These are phyloP conservation scores for Coemansia sp. DNA, from an alignment of 192 early-diverging fungal genomes.

Conservation along the genomic window DNA sequence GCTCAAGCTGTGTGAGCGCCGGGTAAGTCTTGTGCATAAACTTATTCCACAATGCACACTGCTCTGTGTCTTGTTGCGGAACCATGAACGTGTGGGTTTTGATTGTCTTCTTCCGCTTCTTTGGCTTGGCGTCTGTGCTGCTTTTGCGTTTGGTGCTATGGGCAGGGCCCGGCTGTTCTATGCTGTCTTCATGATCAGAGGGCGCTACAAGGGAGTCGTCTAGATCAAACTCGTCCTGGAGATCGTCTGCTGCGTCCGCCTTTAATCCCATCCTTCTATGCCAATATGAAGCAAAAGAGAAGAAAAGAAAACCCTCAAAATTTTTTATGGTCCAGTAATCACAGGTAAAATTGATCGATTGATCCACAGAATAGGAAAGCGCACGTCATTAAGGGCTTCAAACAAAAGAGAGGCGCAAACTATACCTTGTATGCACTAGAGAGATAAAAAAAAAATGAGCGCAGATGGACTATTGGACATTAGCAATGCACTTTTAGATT, in stretches of 20 bases:
- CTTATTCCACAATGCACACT: constrained; percentile 39
- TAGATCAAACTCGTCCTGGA: constrained; percentile 50
- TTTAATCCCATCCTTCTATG: constrained; percentile 13
- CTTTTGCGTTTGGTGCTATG: background rate
- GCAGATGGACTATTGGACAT: constrained; percentile 29
- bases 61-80: constrained; percentile 17
- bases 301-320: constrained; percentile 4
- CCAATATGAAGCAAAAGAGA: background rate
- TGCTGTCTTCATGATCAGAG: background rate
- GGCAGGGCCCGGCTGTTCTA: background rate
- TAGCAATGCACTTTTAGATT: constrained; percentile 36
- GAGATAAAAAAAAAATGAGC: constrained; percentile 4
- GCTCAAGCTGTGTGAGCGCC: constrained; percentile 30
- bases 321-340: background rate
- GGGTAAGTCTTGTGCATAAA: constrained; percentile 47
- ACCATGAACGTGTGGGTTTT: constrained; percentile 13
- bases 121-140: background rate
- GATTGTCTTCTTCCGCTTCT: constrained; percentile 16
- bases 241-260: constrained; percentile 25
- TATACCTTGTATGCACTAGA: background rate
- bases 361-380: too few relatives aligned
- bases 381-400: too few relatives aligned
- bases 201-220: constrained; percentile 21
- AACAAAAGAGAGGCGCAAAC: too few relatives aligned
- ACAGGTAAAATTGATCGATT: too few relatives aligned